Base-by-base conservation (phyloP, 331 rosid species). In the Quercus lobata region DNA sequence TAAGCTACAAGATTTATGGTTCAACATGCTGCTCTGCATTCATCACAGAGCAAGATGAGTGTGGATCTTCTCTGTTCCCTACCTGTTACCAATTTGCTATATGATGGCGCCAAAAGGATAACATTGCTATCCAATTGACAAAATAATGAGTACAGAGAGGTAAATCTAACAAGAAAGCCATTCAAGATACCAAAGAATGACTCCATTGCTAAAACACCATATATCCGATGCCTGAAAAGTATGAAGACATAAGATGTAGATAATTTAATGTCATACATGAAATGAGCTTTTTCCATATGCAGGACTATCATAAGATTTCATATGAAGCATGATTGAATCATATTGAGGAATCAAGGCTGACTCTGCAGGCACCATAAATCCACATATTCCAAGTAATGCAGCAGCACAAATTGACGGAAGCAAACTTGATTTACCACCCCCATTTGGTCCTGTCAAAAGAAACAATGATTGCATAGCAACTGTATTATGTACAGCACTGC, bases 271-370 rank as follows among this genome's bases (percentile, higher is more conserved):
- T 54, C 76, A 73, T 61, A 92, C 99, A 97, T 95, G 99, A 84
- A 95, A 95, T 63, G 97, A 95, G 83, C 97, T 95, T 87, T 95
- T 95, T 46, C 90, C 89, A 89, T 95, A 97, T 61, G 94, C 97
- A 16, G 97, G 99, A 80, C 99, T 95, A 83, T 95, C 99, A 83
- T 90, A 95, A 58, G 97, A 89, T 87, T 95, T 95, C 97, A 95
- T 93, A 82, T 95, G 99, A 82, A 95, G 99, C 89, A 86, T 90
- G 85, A 95, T 86, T 37, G 94, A 83, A 77, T 93, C 96, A 72
- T 93, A 93, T 83, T 88, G 91, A 37, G 99, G 99, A 83, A 95
- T 95, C 58, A 70, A 27, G 76, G 97, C 96, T 1, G 97, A 89
- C 46, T 95, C 89, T 4, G 97, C 99, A 46, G 99, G 99, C 72